Conservation (phyloP, 345 rosid species). For the Euphorbia lathyris region DNA sequence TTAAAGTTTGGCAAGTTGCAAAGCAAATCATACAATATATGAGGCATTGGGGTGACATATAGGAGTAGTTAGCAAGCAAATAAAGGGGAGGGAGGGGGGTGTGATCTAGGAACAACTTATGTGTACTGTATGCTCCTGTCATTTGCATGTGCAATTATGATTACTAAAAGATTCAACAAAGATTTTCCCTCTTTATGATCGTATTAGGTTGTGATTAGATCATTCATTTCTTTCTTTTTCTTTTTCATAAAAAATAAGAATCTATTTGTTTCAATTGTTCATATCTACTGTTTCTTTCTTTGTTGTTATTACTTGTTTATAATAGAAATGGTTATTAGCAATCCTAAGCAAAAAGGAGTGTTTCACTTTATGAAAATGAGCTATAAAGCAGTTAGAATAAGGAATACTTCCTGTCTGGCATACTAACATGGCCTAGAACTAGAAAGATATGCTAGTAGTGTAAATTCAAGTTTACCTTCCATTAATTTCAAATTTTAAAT, state of each 20-base stretch:
- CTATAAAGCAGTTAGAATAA: conserved; percentile 5
- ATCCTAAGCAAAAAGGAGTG: not conserved
- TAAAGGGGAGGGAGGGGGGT: too few species aligned
- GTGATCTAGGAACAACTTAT: not conserved
- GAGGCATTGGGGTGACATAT: conserved; percentile 5
- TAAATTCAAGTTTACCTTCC: too few species aligned
- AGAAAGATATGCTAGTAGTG: not conserved
- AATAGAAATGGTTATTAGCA: too few species aligned
- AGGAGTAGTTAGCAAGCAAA: not conserved
- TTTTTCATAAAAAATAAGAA: too few species aligned
- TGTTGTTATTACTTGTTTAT: too few species aligned
- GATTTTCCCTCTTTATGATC: not conserved
- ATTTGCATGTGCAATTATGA: conserved; percentile 30
- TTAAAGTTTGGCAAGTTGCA: not conserved
- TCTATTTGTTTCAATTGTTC: too few species aligned
- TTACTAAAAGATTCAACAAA: conserved; percentile 24
- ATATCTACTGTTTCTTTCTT: too few species aligned
- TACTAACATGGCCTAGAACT: not conserved
- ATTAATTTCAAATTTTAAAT: too few species aligned
- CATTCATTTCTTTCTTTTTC: not conserved
- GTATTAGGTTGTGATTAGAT: not conserved
- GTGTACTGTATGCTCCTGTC: conserved; percentile 18
- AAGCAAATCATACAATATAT: not conserved
- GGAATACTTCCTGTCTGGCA: not conserved
- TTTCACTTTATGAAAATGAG: not conserved